Evolutionary conservation across 148 eudicot species (phyloP).

Genomic region (Gaultheria prostrata): DNA sequence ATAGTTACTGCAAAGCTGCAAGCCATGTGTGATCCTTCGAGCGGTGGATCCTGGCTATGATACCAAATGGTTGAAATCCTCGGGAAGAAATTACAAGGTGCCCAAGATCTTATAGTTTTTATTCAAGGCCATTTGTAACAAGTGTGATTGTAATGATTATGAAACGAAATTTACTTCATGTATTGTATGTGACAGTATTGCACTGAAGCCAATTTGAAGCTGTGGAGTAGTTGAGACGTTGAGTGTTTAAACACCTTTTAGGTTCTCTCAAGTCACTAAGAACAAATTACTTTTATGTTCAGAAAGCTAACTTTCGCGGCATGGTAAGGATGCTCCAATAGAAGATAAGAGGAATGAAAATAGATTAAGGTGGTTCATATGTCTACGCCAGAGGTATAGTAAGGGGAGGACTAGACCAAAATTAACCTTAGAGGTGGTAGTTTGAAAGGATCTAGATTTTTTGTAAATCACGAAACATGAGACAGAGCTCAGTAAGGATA

Average conservation of each 20-base stretch:
- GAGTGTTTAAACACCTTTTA: neutral
- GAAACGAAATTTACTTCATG: neutral
- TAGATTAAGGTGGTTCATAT: too few species aligned
- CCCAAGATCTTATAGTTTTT: neutral
- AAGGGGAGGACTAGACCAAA: too few species aligned
- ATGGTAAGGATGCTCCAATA: too few species aligned
- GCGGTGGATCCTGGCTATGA: neutral
- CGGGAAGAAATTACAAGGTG: neutral
- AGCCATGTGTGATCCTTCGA: neutral
- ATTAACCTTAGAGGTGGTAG: too few species aligned
- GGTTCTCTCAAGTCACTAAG: neutral
- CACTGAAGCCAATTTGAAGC: neutral
- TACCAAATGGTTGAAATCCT: neutral
- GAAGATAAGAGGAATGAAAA: too few species aligned
- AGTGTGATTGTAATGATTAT: neutral
- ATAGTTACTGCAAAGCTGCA: neutral
- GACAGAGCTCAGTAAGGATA: too few species aligned
- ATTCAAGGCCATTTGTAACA: neutral
- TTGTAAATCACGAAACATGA: too few species aligned
- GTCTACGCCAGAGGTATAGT: too few species aligned
- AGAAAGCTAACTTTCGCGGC: too few species aligned
- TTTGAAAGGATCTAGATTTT: too few species aligned
- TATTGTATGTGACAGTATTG: neutral
- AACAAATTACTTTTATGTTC: too few species aligned
- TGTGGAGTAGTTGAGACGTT: neutral